Evolutionary conservation across 2,329 filamentous ascomycete species (phyloP), one percentile per base, ranked within the genome.

Genomic region (Penicillium janthinellum): DNA sequence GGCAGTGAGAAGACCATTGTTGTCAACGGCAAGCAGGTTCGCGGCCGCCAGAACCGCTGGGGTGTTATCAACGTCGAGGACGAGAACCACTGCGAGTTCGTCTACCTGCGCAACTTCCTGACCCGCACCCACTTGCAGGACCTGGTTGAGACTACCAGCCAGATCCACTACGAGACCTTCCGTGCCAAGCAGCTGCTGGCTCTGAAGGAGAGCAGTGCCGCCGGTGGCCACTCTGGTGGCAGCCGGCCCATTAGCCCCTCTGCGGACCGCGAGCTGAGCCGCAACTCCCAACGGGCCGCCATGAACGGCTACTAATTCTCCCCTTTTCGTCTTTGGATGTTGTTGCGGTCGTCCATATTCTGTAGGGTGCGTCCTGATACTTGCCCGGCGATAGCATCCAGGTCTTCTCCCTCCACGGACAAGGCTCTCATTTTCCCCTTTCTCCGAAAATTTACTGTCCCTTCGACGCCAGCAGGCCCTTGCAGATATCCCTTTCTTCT

Each of bases 81-180:
- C 71, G 95, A 99, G 85, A 96, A 89, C 81, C 95, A 99, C 85
- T 99, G 95, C 87, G 95, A 99, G 86, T 99, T 99, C 75, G 90
- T 98, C 75, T 97, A 96, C 79, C 88, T 99, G 64, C 90, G 95
- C 77, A 94, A 99, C 85, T 99, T 99, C 87, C 87, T 99, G 66
- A 96, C 96, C 71, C 92, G 95, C 76, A 98, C 95, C 65, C 95
- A 99, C 80, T 87, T 99, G 59, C 95, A 99, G 84, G 95, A 99
- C 75, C 87, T 99, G 69, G 97, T 99, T 79, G 95, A 99, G 83
- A 99, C 95, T 35, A 99, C 95, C 50, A 97, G 93, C 70, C 95
- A 99, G 84, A 99, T 97, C 80, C 95, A 99, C 86, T 99, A 99
- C 85, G 95, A 99, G 85, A 96, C 92, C 61, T 99, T 99, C 93